These are phyloP conservation scores for Hemisphaericaspora subhashii DNA, from an alignment of 1,139 yeast species.

Conservation along the genomic window DNA sequence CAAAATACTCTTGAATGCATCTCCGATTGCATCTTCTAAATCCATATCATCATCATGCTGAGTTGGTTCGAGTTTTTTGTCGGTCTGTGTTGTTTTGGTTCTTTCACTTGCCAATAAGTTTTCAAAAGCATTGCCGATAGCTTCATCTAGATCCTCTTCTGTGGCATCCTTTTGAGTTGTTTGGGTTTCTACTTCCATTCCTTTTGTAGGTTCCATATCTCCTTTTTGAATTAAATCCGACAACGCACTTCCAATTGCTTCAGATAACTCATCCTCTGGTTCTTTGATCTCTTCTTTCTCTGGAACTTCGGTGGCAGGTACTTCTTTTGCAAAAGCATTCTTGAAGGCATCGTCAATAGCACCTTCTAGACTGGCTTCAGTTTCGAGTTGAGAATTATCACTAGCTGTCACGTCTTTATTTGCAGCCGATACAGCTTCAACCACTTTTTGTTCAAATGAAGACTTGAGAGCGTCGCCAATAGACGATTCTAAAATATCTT, in stretches of 20 bases:
- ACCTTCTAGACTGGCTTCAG: conserved; percentile 20
- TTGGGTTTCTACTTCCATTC: not conserved
- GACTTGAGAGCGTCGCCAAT: conserved; percentile 28
- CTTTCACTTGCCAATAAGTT: conserved; percentile 11
- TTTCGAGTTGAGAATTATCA: conserved; percentile 3
- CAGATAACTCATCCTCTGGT: conserved; percentile 2
- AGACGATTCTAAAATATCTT: conserved; percentile 23
- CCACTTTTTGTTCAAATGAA: not conserved
- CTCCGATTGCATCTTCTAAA: conserved; percentile 26
- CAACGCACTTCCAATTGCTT: not conserved
- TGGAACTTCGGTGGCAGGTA: not conserved
- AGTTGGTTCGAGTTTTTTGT: not conserved
- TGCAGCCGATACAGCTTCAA: not conserved
- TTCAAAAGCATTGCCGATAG: conserved; percentile 26
- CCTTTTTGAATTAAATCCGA: not conserved
- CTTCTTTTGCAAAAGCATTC: not conserved
- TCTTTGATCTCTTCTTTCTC: conserved; percentile 2
- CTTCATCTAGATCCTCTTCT: conserved; percentile 21
- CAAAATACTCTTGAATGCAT: conserved; percentile 21
- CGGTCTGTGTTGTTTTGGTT: conserved; percentile 10
- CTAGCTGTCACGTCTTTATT: not conserved
- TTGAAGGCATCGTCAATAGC: conserved; percentile 28
- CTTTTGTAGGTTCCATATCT: not conserved
- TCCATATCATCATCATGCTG: conserved; percentile 15
- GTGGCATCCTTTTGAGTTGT: not conserved